Conservation (phyloP, 2,329 filamentous ascomycete species). For the Botryotinia calthae region DNA sequence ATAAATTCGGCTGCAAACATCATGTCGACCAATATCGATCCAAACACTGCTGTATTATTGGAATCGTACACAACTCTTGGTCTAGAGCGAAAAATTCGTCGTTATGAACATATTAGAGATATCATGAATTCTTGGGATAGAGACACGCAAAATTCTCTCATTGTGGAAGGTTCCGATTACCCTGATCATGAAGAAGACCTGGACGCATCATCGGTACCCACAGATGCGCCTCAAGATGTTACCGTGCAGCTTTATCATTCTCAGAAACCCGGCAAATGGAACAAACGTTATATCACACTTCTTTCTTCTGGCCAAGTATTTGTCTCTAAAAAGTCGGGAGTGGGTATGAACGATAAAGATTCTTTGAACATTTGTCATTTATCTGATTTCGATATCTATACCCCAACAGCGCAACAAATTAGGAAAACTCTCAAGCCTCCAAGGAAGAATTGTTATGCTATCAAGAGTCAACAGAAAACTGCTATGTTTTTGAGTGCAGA, state of each 20-base stretch:
- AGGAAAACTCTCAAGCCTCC: slow-evolving; percentile 75
- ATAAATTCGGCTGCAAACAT: slow-evolving; percentile 63
- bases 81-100: slow-evolving; percentile 76
- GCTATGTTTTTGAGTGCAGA: slow-evolving; percentile 77
- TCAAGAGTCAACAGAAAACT: slow-evolving; percentile 90
- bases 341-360: slow-evolving; percentile 62
- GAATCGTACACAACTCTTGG: slow-evolving; percentile 75
- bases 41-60: slow-evolving; percentile 65
- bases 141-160: slow-evolving; percentile 72
- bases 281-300: slow-evolving; percentile 76
- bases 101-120: slow-evolving; percentile 82
- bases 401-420: slow-evolving; percentile 65
- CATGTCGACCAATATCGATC: slow-evolving; percentile 62
- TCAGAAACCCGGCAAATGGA: slow-evolving; percentile 81
- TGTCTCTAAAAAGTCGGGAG: slow-evolving; percentile 67
- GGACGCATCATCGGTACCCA: slow-evolving; percentile 61
- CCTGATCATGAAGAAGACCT: slow-evolving; percentile 59
- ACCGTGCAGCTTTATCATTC: slow-evolving; percentile 76
- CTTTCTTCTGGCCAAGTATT: slow-evolving; percentile 68
- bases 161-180: slow-evolving; percentile 60
- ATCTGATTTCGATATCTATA: slow-evolving; percentile 90
- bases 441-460: slow-evolving; percentile 79
- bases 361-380: slow-evolving; percentile 73
- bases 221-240: slow-evolving; percentile 62
- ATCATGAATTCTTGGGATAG: slow-evolving; percentile 91